A percentile compares a stretch with the other conserved stretches of the same genome.
Evolutionary conservation across 805 yeast genomes (phyloP).

Genomic region (Metschnikowia corniflorae): DNA sequence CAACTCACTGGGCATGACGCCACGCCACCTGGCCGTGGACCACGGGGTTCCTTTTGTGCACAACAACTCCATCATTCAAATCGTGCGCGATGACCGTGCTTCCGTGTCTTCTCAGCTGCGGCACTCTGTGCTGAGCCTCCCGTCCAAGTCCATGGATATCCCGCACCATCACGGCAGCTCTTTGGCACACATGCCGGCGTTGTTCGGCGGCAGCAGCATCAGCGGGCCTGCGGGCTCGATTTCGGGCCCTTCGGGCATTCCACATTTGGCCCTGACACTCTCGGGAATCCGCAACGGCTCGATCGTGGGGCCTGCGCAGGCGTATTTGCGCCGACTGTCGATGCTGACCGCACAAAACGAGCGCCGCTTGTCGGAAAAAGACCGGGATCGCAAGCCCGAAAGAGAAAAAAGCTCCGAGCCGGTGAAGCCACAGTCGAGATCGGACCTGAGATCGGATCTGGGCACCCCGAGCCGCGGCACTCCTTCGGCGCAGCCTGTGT

Average conservation of each 20-base stretch:
- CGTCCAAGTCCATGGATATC: conserved; percentile 44
- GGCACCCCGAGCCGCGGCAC: conserved; percentile 6
- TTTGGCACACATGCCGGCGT: conserved; percentile 41
- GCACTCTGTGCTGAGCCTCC: conserved; percentile 40
- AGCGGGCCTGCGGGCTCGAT: conserved; percentile 42
- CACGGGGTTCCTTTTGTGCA: conserved; percentile 21
- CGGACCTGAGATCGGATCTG: conserved; percentile 8
- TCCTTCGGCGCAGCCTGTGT: conserved; percentile 18
- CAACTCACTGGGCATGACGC: conserved; percentile 15
- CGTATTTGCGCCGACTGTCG: conserved; percentile 18
- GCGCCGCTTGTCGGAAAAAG: conserved; percentile 12
- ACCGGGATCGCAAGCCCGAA: conserved; percentile 4
- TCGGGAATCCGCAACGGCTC: conserved; percentile 41
- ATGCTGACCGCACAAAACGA: conserved; percentile 15
- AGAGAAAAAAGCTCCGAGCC: conserved; percentile 3
- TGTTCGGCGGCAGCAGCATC: conserved; percentile 40
- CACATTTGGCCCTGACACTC: conserved; percentile 31
- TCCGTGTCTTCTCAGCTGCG: conserved; percentile 31
- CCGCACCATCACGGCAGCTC: conserved; percentile 44
- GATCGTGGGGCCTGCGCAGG: conserved; percentile 25
- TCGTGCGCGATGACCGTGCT: conserved; percentile 37
- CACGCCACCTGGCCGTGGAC: conserved; percentile 15
- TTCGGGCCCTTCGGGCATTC: conserved; percentile 33
- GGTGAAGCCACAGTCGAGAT: conserved; percentile 1
- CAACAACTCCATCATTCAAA: conserved; percentile 41